These are phyloP conservation scores for Scleroderma bovista DNA, from an alignment of 768 basidiomycete genomes.

Conservation along the genomic window DNA sequence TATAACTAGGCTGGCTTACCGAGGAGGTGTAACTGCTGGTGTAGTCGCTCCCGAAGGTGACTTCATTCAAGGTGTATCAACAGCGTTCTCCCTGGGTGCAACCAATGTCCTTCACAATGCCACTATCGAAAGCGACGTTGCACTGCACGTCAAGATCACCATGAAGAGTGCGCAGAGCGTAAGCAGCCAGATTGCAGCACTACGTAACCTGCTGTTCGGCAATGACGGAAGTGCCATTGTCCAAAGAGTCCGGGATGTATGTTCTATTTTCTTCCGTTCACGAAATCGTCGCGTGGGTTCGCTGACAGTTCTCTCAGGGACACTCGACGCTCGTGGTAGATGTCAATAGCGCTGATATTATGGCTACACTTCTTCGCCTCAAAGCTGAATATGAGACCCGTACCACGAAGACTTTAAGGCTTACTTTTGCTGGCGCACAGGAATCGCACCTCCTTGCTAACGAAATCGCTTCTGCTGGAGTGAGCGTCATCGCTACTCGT, in stretches of 20 bases:
- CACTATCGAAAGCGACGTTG: constrained; percentile 52
- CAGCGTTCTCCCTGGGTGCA: constrained; percentile 55
- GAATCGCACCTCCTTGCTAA: constrained; percentile 65
- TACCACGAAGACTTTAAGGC: constrained; percentile 51
- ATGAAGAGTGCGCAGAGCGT: constrained; percentile 42
- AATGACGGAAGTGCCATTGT: constrained; percentile 40
- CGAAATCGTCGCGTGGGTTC: background rate
- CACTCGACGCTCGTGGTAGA: constrained; percentile 62
- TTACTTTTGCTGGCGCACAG: constrained; percentile 57
- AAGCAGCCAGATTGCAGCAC: constrained; percentile 59
- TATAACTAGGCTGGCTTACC: constrained; percentile 50
- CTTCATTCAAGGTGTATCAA: constrained; percentile 55
- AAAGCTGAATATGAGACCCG: constrained; percentile 61
- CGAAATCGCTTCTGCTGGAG: constrained; percentile 57
- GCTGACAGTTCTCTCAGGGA: constrained; percentile 34
- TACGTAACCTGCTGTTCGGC: constrained; percentile 56
- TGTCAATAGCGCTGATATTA: constrained; percentile 65
- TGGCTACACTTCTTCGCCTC: constrained; percentile 62
- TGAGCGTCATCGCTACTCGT: constrained; percentile 68
- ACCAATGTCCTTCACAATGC: constrained; percentile 54
- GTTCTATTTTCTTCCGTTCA: background rate
- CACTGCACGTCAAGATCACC: constrained; percentile 58
- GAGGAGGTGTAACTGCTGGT: constrained; percentile 57
- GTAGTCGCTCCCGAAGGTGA: constrained; percentile 43
- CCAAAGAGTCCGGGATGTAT: constrained; percentile 12